Base-by-base conservation (phyloP, 768 basidiomycete genomes). In the Hysterangium stoloniferum region DNA sequence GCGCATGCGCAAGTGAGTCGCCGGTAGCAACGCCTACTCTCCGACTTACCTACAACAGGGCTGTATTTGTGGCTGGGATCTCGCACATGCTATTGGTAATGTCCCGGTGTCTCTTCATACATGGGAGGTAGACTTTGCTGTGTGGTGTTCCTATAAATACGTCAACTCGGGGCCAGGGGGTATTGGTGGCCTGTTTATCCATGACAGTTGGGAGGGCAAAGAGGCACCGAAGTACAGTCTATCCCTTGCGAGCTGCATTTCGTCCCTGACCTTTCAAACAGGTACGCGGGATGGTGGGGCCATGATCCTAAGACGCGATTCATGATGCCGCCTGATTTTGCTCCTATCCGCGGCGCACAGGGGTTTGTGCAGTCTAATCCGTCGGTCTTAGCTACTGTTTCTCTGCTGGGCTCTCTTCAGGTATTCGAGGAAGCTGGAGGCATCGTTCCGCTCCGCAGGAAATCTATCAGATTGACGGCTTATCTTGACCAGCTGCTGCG, bases 101-200 rank as follows among this genome's bases (percentile, higher is more conserved):
- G 90, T 98, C 31, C 87, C 89, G 32, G 67, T 95, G 58, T 72
- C 77, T 42, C 71, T 99, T 56, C 90, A 95, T 64, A 86, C 92
- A 53, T 99, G 96, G 95, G 72, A 78, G 57, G 86, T 90, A 58
- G 96, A 99, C 66, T 98, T 97, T 63, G 96, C 95, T 3, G 94
- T 94, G 31, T 98, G 95, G 91, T 99, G 96, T 66, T 87, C 92
- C 28, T 99, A 98, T 77, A 98, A 89, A 69, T 99, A 97, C 64
- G 77, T 97, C 53, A 98, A 97, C 69, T 86, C 93, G 15, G 91
- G 95, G 4, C 93, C 96, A 9, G 95, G 95, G 19, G 91, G 86
- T n/a, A 94, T 98, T 52, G 96, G 80, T n/a, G 95, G 94, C 4
- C 72, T 94, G 51, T 99, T 82, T 61, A 71, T 95, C 8, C 91